Percentiles rank a stretch among this genome's conserved stretches.
phyloP scores from a whole-genome alignment of 2,329 filamentous ascomycete species.

The Pseudogymnoascus sp. region DNA sequence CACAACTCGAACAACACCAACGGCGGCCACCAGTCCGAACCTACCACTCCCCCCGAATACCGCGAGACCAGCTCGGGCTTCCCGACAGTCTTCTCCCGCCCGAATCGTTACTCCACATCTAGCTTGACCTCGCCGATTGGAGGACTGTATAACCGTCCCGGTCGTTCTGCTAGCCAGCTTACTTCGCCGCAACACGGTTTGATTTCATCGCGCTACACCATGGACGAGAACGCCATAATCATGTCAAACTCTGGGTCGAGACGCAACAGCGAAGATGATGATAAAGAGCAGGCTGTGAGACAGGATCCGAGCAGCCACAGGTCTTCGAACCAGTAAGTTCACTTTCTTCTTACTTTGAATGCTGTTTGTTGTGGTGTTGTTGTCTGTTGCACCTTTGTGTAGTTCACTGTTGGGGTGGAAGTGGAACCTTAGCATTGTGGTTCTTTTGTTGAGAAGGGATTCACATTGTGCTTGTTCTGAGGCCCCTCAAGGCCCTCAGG shows the following conservation, averaged over 20 bases:
- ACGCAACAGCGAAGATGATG: constrained; percentile 85
- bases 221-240: constrained; percentile 47
- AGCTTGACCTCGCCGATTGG: constrained; percentile 70
- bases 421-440: neutral
- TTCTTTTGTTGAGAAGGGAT: neutral
- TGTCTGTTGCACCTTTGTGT: neutral
- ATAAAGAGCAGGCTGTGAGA: constrained; percentile 67
- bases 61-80: constrained; percentile 64
- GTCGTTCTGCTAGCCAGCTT: constrained; percentile 68
- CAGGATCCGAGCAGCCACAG: constrained; percentile 64
- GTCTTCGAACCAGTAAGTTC: constrained; percentile 69
- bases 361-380: neutral
- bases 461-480: neutral
- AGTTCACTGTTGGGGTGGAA: neutral
- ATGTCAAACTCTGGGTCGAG: constrained; percentile 65
- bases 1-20: constrained; percentile 34
- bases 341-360: constrained; percentile 5
- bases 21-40: constrained; percentile 75
- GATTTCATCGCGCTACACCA: constrained; percentile 48
- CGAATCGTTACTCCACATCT: constrained; percentile 81
- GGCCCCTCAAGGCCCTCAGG: neutral
- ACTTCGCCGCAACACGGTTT: constrained; percentile 65
- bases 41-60: constrained; percentile 92
- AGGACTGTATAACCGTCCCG: constrained; percentile 63
- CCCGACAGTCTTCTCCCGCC: constrained; percentile 69